Conservation (phyloP, 2,329 filamentous ascomycete species). For the Coniochaeta prunicola region DNA sequence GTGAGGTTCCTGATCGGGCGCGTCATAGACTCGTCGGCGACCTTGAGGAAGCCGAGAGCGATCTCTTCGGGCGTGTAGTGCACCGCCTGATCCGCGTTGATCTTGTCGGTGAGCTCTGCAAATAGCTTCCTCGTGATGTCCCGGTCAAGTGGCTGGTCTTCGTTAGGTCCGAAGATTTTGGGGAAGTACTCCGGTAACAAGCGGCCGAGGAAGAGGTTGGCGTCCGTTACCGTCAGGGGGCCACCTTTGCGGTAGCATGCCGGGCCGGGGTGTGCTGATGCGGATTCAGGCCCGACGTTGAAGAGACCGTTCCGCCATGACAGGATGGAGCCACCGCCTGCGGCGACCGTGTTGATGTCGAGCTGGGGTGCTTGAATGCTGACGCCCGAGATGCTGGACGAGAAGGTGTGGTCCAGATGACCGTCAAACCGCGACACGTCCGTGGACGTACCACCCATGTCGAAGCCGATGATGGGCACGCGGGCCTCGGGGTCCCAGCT, state of each 20-base stretch:
- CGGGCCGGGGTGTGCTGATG: constrained; percentile 56
- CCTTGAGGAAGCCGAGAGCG: constrained; percentile 66
- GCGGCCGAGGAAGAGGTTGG: constrained; percentile 54
- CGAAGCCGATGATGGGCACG: constrained; percentile 65
- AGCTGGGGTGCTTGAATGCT: constrained; percentile 68
- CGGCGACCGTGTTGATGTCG: constrained; percentile 63
- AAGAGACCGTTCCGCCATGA: constrained; percentile 62
- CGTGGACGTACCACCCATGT: constrained; percentile 41
- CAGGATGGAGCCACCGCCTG: constrained; percentile 54
- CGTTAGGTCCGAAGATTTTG: constrained; percentile 60
- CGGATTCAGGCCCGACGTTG: constrained; percentile 58
- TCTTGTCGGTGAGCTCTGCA: constrained; percentile 19
- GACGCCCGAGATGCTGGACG: constrained; percentile 61
- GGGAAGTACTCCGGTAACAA: constrained; percentile 51
- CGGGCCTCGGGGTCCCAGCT: constrained; percentile 60
- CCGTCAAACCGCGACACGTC: constrained; percentile 25
- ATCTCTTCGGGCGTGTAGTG: constrained; percentile 2
- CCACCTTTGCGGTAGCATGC: constrained; percentile 58
- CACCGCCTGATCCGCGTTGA: constrained; percentile 16
- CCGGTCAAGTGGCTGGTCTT: constrained; percentile 39
- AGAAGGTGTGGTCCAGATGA: constrained; percentile 59
- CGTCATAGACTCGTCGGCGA: constrained; percentile 69
- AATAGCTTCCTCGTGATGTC: constrained; percentile 23
- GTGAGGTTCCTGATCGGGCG: constrained; percentile 56
- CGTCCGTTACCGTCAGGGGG: constrained; percentile 57